A percentile compares a stretch with the other conserved stretches of the same genome.
These are phyloP conservation scores for Cyberlindnera subsufficiens DNA, from an alignment of 805 yeast species.

Conservation along the genomic window DNA sequence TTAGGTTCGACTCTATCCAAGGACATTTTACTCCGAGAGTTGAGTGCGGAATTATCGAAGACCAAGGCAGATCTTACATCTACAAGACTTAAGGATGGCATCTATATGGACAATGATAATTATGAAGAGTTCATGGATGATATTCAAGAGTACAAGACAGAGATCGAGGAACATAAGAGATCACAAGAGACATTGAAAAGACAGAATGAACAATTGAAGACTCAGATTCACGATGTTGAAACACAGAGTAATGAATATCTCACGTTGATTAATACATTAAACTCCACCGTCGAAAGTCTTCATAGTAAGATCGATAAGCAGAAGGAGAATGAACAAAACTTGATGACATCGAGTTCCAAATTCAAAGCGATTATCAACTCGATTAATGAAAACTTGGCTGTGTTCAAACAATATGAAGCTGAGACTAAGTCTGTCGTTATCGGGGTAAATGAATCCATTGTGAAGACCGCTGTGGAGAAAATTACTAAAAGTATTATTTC, in stretches of 20 bases:
- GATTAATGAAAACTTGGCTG: slow-evolving; percentile 23
- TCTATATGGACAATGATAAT: slow-evolving; percentile 55
- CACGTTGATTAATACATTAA: slow-evolving; percentile 22
- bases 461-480: slow-evolving; percentile 2
- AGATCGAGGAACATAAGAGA: slow-evolving; percentile 41
- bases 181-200: slow-evolving; percentile 32
- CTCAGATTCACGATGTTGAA: slow-evolving; percentile 17
- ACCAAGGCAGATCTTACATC: slow-evolving; percentile 55
- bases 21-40: slow-evolving; percentile 39
- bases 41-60: slow-evolving; percentile 41
- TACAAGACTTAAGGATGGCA: slow-evolving; percentile 58
- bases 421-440: slow-evolving; percentile 14
- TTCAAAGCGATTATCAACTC: slow-evolving; percentile 26
- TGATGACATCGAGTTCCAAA: slow-evolving; percentile 27
- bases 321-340: slow-evolving; percentile 25
- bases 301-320: slow-evolving; percentile 27
- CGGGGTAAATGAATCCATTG: slow-evolving; percentile 7
- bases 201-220: slow-evolving; percentile 29
- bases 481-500: slow-evolving; percentile 3
- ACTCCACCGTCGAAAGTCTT: slow-evolving; percentile 21
- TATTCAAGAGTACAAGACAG: slow-evolving; percentile 43
- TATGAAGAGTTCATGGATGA: slow-evolving; percentile 47
- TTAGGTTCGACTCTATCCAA: slow-evolving; percentile 51
- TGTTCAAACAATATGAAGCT: slow-evolving; percentile 19
- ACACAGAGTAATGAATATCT: slow-evolving; percentile 17